Percentiles rank a stretch among this genome's conserved stretches.
phyloP scores from a whole-genome alignment of 352 stramenopile species.

The Phytophthora capsici region DNA sequence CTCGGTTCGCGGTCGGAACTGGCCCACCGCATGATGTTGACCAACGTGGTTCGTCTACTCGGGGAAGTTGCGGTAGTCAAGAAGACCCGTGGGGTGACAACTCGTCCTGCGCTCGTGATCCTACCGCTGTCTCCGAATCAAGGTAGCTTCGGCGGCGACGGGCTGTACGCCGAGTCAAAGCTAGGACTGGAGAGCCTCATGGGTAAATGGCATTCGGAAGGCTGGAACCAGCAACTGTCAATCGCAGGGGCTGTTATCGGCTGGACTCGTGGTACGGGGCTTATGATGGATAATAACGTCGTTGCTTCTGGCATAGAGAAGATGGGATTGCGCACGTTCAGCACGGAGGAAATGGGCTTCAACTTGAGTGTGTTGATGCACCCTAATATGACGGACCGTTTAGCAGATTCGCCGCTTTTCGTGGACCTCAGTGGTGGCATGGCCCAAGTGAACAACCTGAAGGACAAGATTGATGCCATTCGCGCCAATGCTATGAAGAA shows the following conservation, averaged over 20 bases:
- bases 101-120: constrained; percentile 77
- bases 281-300: constrained; percentile 91
- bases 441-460: constrained; percentile 75
- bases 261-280: constrained; percentile 85
- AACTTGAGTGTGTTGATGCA: constrained; percentile 87
- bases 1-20: constrained; percentile 83
- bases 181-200: constrained; percentile 87
- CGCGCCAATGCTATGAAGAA: constrained; percentile 60
- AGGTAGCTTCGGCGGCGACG: constrained; percentile 86
- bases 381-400: constrained; percentile 74
- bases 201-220: constrained; percentile 88
- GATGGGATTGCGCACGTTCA: constrained; percentile 86
- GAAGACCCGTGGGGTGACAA: constrained; percentile 68
- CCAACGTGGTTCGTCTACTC: constrained; percentile 84
- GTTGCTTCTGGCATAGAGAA: constrained; percentile 85
- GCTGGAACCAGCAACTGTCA: constrained; percentile 86
- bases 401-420: constrained; percentile 74
- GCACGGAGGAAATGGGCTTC: constrained; percentile 87
- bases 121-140: constrained; percentile 89
- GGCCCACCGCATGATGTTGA: constrained; percentile 90
- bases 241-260: constrained; percentile 87
- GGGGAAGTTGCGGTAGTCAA: constrained; percentile 82
- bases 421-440: constrained; percentile 85
- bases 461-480: constrained; percentile 64
- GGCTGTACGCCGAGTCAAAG: constrained; percentile 90